Evolutionary conservation across 495 filamentous ascomycete genomes (phyloP), one percentile per base, ranked within the genome.

Genomic region (Penicillium atrosanguineum): DNA sequence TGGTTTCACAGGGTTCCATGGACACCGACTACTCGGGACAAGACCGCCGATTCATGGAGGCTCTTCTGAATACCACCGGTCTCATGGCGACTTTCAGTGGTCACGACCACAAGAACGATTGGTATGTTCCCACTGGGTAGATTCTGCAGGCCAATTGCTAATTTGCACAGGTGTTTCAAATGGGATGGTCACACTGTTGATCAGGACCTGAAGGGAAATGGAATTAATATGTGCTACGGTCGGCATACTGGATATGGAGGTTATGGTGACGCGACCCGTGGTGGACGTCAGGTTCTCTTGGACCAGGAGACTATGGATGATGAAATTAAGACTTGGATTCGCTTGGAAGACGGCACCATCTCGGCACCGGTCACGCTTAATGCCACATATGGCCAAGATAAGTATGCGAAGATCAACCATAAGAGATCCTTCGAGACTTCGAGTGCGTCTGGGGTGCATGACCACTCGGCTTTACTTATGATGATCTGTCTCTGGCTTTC

Each of bases 241-340:
- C 79, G 84, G 49, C 86, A 86, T 52, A 78, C 78, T 0, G 87
- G 87, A 7, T 90, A 88, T 50, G 87, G 87, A 0, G 87, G 87
- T 0, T 90, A 91, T 53, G 84, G 86, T 0, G 75, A 70, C 50
- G 84, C 82, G 76, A 77, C 76, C 7, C 75, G 86, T 0, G 87
- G 87, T 0, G 72, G 74, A 11, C 70, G 87, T 6, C 83, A 86
- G 53, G 67, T 89, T 7, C 57, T 74, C 0, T 63, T 87, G n/a
- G 66, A 72, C 25, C 68, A 79, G 7, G 51, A 58, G 16, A 61
- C 54, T 23, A 41, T 71, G 0, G 44, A 42, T 6, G 55, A 74
- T 28, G 70, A 68, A 16, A 63, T 84, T 1, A 75, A 85, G 40
- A 87, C 86, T 0, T 89, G 84, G 79, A 76, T 89, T 45, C 74